Conservation (phyloP, 2,329 filamentous ascomycete species). For the Diaporthe velutina region DNA sequence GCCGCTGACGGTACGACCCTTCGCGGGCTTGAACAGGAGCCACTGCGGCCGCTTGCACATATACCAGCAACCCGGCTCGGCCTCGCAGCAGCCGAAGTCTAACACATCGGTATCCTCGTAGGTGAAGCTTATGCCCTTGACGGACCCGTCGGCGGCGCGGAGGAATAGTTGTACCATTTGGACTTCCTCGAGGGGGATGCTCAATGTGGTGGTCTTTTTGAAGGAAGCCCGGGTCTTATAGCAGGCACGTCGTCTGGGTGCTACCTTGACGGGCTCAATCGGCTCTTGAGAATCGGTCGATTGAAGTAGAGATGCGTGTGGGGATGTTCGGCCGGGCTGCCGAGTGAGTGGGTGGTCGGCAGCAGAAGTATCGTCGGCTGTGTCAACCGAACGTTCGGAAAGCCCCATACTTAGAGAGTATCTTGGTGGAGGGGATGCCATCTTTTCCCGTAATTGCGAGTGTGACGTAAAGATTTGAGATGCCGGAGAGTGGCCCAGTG, state of each 20-base stretch:
- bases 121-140: not conserved
- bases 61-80: not conserved
- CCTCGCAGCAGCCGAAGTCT: not conserved
- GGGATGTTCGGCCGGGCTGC: not conserved
- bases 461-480: not conserved
- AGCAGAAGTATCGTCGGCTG: not conserved
- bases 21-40: not conserved
- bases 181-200: not conserved
- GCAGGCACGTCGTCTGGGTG: too few species aligned
- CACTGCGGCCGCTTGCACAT: not conserved
- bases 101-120: not conserved
- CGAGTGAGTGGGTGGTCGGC: not conserved
- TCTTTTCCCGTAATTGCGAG: not conserved
- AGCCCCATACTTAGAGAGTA: too few species aligned
- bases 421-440: not conserved
- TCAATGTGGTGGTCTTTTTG: not conserved
- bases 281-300: too few species aligned
- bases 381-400: too few species aligned
- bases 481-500: not conserved
- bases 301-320: not conserved
- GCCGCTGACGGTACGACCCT: not conserved
- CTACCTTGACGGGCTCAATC: not conserved
- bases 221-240: too few species aligned
- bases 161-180: not conserved
- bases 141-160: not conserved